These are phyloP conservation scores for Odontarrhena argentea DNA, from an alignment of 345 rosid genomes.

Conservation along the genomic window DNA sequence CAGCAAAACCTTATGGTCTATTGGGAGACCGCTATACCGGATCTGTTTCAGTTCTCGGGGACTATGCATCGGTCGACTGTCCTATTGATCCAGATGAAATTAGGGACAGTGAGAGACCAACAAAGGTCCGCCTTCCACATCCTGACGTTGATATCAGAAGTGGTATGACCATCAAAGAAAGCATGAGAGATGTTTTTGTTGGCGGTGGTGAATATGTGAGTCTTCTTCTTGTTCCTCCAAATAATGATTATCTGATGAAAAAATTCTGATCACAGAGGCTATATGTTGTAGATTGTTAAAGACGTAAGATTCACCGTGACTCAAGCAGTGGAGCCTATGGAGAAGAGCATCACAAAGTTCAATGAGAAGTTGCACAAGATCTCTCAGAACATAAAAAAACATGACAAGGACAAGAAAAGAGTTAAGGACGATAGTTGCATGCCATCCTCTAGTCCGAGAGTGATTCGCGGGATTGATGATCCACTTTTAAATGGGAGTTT, in stretches of 20 bases:
- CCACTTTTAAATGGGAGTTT: constrained; percentile 88
- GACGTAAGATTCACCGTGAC: constrained; percentile 93
- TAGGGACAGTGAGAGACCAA: constrained; percentile 95
- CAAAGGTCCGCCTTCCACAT: constrained; percentile 89
- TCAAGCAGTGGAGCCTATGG: constrained; percentile 97
- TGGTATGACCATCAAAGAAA: constrained; percentile 91
- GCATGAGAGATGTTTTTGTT: constrained; percentile 86
- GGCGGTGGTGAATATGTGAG: constrained; percentile 95
- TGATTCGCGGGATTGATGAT: constrained; percentile 92
- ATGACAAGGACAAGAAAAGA: constrained; percentile 75
- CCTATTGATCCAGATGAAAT: constrained; percentile 97
- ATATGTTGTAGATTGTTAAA: constrained; percentile 73
- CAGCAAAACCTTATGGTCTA: constrained; percentile 84
- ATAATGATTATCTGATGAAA: constrained; percentile 24
- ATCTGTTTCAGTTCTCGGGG: constrained; percentile 89
- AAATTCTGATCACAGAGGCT: constrained; percentile 29
- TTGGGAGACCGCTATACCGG: constrained; percentile 88
- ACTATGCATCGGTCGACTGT: constrained; percentile 89
- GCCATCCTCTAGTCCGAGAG: constrained; percentile 62
- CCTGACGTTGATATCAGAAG: constrained; percentile 70
- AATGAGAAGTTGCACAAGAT: constrained; percentile 85
- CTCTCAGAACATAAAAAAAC: constrained; percentile 83
- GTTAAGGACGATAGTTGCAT: constrained; percentile 89
- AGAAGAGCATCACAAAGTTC: constrained; percentile 88
- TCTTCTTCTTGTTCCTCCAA: constrained; percentile 24